Evolutionary conservation across 805 yeast species (phyloP).

Genomic region (Saturnispora bothae): DNA sequence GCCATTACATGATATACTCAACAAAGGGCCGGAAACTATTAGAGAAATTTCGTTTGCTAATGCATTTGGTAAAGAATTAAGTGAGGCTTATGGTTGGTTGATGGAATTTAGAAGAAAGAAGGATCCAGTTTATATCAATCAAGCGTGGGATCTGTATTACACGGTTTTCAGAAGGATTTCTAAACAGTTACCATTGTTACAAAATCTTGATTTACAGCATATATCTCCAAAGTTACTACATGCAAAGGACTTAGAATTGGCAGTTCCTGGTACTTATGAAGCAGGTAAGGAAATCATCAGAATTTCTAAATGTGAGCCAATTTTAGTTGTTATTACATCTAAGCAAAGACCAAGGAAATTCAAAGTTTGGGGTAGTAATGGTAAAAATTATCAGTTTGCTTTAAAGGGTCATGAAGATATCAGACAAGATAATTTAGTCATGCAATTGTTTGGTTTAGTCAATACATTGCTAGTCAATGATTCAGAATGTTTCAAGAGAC

Average conservation of each 20-base stretch:
- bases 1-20: slow-evolving; percentile 78
- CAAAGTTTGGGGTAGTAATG: slow-evolving; percentile 78
- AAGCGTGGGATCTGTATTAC: slow-evolving; percentile 96
- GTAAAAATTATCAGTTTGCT: slow-evolving; percentile 72
- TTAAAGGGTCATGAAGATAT: slow-evolving; percentile 97
- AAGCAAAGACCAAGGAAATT: slow-evolving; percentile 92
- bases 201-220: slow-evolving; percentile 78
- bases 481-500: slow-evolving; percentile 93
- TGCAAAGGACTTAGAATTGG: slow-evolving; percentile 71
- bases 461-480: slow-evolving; percentile 82
- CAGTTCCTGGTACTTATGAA: slow-evolving; percentile 87
- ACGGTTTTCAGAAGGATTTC: slow-evolving; percentile 86
- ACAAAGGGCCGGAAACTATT: slow-evolving; percentile 82
- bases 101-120: slow-evolving; percentile 73
- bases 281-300: slow-evolving; percentile 73
- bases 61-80: slow-evolving; percentile 86
- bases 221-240: slow-evolving; percentile 84
- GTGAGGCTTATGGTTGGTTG: slow-evolving; percentile 92
- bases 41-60: slow-evolving; percentile 88
- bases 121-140: slow-evolving; percentile 81
- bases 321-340: slow-evolving; percentile 78
- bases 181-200: slow-evolving; percentile 79
- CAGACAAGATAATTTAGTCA: slow-evolving; percentile 92
- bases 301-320: slow-evolving; percentile 70
- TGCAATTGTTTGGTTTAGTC: slow-evolving; percentile 95